Percentiles rank a stretch among this genome's conserved stretches.
Conservation (phyloP, 441 rosid species). For the Gossypium gossypioides region DNA sequence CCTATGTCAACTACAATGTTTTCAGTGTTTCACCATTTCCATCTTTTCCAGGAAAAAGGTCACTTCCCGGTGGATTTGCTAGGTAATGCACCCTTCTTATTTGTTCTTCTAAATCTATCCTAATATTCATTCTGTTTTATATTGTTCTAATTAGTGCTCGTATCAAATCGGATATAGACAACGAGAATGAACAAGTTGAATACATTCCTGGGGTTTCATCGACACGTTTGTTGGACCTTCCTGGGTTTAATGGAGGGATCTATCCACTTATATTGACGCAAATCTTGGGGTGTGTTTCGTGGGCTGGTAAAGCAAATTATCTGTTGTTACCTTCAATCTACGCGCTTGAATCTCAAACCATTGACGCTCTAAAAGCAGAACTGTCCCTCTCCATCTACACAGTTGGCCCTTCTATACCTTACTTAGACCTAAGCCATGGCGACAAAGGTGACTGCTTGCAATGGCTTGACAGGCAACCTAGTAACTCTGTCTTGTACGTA, state of each 20-base stretch:
- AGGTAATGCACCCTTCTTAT: conserved; percentile 24
- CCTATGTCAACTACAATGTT: conserved; percentile 31
- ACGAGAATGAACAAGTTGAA: conserved; percentile 21
- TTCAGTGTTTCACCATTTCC: conserved; percentile 35
- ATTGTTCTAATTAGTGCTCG: background rate
- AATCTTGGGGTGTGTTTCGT: conserved; percentile 14
- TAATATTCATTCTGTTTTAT: background rate
- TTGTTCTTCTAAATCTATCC: background rate
- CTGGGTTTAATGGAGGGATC: conserved; percentile 14
- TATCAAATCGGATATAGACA: conserved; percentile 7
- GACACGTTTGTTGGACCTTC: conserved; percentile 18
- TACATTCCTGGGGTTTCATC: conserved; percentile 36
- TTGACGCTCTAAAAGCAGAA: conserved; percentile 13
- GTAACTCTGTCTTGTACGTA: conserved; percentile 28
- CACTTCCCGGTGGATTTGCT: conserved; percentile 32
- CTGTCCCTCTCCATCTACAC: conserved; percentile 21
- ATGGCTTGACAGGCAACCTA: conserved; percentile 38
- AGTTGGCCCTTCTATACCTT: conserved; percentile 31
- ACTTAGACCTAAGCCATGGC: background rate
- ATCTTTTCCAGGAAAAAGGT: conserved; percentile 30
- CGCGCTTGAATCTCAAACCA: conserved; percentile 16
- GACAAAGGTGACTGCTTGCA: conserved; percentile 1
- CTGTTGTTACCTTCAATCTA: conserved; percentile 23
- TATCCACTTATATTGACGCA: background rate
- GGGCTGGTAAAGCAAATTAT: conserved; percentile 27